Conservation (phyloP, 2,329 filamentous ascomycete genomes). For the Fusarium verticillioides region DNA sequence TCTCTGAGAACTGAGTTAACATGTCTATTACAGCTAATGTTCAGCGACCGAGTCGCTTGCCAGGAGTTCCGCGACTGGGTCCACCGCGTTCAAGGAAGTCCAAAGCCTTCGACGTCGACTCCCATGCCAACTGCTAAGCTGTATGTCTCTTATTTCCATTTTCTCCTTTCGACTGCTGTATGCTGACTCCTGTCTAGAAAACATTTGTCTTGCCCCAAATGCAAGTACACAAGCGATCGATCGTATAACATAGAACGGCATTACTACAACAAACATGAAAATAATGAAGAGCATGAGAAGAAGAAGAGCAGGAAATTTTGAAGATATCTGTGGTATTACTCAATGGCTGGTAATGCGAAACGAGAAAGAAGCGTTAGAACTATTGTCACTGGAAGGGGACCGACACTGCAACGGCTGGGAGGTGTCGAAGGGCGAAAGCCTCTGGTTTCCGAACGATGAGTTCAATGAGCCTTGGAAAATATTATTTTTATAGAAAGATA, state of each 20-base stretch:
- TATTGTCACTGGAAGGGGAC: neutral
- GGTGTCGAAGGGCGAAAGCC: accelerated
- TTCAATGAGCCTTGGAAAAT: neutral
- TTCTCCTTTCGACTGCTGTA: accelerated
- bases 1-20: neutral
- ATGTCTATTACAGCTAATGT: neutral
- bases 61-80: constrained; percentile 7
- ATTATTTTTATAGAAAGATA: neutral
- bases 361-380: too few species aligned
- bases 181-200: neutral
- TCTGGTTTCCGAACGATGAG: neutral
- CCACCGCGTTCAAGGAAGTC: neutral
- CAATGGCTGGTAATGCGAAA: too few species aligned
- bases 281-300: too few species aligned
- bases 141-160: neutral
- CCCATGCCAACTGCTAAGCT: accelerated
- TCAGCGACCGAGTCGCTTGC: neutral
- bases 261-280: too few species aligned
- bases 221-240: neutral
- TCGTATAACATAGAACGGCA: neutral
- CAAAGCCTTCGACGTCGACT: accelerated
- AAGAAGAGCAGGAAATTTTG: neutral
- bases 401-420: neutral
- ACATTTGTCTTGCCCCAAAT: neutral
- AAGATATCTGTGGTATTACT: too few species aligned